Evolutionary conservation across 805 yeast species (phyloP), one percentile per base, ranked within the genome.

Genomic region (Dipodascopsis uninucleata): DNA sequence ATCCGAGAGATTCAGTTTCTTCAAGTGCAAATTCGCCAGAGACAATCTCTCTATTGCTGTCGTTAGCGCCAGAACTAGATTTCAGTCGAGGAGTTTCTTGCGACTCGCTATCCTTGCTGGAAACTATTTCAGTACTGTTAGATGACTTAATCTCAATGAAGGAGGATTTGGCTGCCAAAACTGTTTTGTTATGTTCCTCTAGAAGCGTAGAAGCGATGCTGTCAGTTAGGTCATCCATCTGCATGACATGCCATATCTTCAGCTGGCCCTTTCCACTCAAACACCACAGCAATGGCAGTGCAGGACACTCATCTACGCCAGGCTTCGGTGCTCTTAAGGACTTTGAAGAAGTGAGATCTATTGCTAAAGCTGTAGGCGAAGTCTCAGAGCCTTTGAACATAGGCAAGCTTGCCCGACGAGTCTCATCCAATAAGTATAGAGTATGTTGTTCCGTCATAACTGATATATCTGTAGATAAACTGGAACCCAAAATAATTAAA

Each of bases 381-480:
- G 83, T 75, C 56, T 86, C 95, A 39, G 75, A 81, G 36, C 75
- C 81, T 0, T 77, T 81, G 58, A 77, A 77, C 55, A 85, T 68
- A 1, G 96, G 95, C 51, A 86, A 67, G 21, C 78, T 73, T 0
- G 95, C 95, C 39, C 84, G 71, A 56, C 77, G 78, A 3, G 80
- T 69, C 58, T 88, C 96, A 55, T 82, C 83, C 2, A 74, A 62
- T 6, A 80, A 80, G 24, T 66, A 66, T 1, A 81, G 57, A 2
- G 68, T 58, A 16, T 63, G 62, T 0, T 54, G 37, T 1, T 66
- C 55, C 1, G 77, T 69, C 21, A 75, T 47, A 1, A 81, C 64
- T 5, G 76, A 64, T 12, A 84, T 58, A 43, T 85, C 95, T 2
- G 84, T 71, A 0, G 93, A 77, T 20, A 78, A 71, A 0, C 88